Evolutionary conservation across 2,329 filamentous ascomycete species (phyloP).

Genomic region (Didymella arachidicola): DNA sequence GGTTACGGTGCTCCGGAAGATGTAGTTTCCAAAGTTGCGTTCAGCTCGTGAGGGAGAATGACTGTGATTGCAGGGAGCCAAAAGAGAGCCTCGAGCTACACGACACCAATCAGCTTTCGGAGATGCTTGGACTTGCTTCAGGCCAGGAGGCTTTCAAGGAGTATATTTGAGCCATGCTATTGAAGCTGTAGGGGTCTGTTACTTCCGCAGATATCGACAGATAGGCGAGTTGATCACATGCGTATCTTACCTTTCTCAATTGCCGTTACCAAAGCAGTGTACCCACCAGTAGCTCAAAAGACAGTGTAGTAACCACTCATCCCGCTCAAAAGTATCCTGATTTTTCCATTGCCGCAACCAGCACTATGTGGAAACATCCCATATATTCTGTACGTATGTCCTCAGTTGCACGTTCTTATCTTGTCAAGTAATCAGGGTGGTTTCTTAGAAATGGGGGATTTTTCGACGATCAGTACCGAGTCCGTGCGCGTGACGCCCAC

Average conservation of each 20-base stretch:
- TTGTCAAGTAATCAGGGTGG: background rate
- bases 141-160: background rate
- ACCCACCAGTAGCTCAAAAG: background rate
- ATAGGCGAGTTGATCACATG: background rate
- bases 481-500: too few species aligned
- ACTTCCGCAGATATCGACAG: background rate
- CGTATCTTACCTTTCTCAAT: background rate
- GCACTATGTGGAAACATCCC: background rate
- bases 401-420: background rate
- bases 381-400: background rate
- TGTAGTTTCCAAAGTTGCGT: background rate
- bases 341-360: background rate
- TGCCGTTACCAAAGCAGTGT: background rate
- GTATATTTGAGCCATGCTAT: background rate
- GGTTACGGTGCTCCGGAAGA: background rate
- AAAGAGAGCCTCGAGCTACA: background rate
- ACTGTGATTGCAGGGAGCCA: background rate
- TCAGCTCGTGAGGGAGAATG: background rate
- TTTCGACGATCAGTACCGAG: background rate
- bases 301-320: background rate
- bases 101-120: background rate
- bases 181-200: background rate
- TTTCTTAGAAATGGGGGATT: background rate
- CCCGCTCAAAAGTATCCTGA: background rate
- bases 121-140: background rate